A percentile compares a stretch with the other conserved stretches of the same genome.
Evolutionary conservation across 2,329 filamentous ascomycete genomes (phyloP).

Genomic region (Penicillium sp.): DNA sequence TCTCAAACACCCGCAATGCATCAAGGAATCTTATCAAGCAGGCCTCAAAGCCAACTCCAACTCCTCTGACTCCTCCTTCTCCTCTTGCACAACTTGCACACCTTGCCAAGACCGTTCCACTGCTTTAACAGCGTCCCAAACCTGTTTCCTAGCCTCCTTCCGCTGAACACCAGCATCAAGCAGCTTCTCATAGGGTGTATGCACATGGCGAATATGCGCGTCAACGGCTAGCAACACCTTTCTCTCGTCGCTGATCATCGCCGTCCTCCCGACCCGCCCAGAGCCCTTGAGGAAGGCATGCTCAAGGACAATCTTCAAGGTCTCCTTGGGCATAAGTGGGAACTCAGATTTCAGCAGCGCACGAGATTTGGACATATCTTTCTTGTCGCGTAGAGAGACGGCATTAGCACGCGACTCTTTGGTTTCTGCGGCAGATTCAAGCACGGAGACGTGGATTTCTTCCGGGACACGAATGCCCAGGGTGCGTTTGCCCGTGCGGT

Average conservation of each 20-base stretch:
- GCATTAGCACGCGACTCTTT: slow-evolving; percentile 42
- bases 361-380: slow-evolving; percentile 27
- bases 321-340: slow-evolving; percentile 39
- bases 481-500: slow-evolving; percentile 31
- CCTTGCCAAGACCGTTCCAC: slow-evolving; percentile 38
- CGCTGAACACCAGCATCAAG: slow-evolving; percentile 29
- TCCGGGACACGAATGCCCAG: slow-evolving; percentile 49
- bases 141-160: slow-evolving; percentile 32
- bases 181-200: slow-evolving; percentile 44
- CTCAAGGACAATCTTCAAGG: slow-evolving; percentile 34
- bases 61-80: not conserved
- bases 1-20: slow-evolving; percentile 4
- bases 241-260: slow-evolving; percentile 32
- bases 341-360: slow-evolving; percentile 35
- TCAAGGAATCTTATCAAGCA: not conserved
- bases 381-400: slow-evolving; percentile 40
- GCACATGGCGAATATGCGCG: slow-evolving; percentile 47
- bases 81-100: not conserved
- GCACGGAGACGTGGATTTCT: slow-evolving; percentile 41
- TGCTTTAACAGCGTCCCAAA: slow-evolving; percentile 31
- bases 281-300: slow-evolving; percentile 47
- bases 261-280: slow-evolving; percentile 42
- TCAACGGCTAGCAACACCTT: slow-evolving; percentile 45
- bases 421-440: slow-evolving; percentile 42
- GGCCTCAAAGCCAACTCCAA: not conserved